Percentiles rank a stretch among this genome's conserved stretches.
Evolutionary conservation across 2,329 filamentous ascomycete genomes (phyloP).

Genomic region (Diaporthe eres): DNA sequence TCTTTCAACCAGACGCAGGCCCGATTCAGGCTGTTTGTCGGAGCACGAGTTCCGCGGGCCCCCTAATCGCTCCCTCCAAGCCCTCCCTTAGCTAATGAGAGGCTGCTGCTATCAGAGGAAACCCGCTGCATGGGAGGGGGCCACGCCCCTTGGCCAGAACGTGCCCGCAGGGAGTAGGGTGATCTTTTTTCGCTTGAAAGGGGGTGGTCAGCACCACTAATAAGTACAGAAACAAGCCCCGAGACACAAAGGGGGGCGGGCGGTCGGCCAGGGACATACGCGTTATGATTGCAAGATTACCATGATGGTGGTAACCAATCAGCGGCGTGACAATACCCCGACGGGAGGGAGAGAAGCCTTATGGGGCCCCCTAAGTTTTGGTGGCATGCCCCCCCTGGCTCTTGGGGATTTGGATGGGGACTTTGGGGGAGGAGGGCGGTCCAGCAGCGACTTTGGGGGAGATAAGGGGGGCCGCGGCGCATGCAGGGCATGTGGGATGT

Average conservation of each 20-base stretch:
- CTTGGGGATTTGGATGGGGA: not conserved
- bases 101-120: not conserved
- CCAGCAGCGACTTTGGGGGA: not conserved
- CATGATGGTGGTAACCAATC: constrained; percentile 31
- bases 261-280: constrained; percentile 1
- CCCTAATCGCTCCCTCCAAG: not conserved
- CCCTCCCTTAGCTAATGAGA: not conserved
- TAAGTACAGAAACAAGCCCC: constrained; percentile 1
- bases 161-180: not conserved
- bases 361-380: not conserved
- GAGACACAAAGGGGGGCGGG: not conserved
- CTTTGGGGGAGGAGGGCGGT: no score
- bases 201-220: not conserved
- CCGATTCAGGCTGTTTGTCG: constrained; percentile 18
- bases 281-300: constrained; percentile 11
- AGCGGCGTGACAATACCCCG: not conserved
- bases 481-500: constrained; percentile 18
- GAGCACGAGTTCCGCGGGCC: not conserved
- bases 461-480: not conserved
- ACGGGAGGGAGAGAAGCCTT: constrained; percentile 12
- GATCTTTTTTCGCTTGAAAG: not conserved
- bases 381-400: not conserved
- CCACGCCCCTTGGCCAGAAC: not conserved
- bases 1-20: not conserved
- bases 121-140: not conserved